Conservation (phyloP, 441 rosid species). For the Iberis amara region DNA sequence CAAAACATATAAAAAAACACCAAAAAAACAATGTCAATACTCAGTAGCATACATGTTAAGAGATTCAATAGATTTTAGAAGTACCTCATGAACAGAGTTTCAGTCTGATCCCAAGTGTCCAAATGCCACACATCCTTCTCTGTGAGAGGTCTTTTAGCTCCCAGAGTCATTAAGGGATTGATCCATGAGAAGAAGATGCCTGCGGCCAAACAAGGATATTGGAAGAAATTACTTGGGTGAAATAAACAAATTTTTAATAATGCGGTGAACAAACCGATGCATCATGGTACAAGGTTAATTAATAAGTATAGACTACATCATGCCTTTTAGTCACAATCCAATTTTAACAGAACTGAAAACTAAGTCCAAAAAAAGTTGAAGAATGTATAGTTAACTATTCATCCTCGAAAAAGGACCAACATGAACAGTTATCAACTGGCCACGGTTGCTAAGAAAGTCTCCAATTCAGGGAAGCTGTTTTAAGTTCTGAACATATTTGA, state of each 20-base stretch:
- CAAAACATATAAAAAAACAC: conserved; percentile 24
- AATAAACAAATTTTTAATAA: conserved; percentile 2
- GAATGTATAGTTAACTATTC: background rate
- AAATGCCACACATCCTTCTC: conserved; percentile 93
- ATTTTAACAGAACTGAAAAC: background rate
- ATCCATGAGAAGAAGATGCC: conserved; percentile 77
- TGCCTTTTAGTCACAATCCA: background rate
- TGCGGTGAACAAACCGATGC: conserved; percentile 1
- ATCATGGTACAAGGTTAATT: background rate
- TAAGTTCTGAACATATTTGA: background rate
- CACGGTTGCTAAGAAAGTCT: background rate
- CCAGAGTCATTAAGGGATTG: conserved; percentile 85
- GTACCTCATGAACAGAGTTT: conserved; percentile 64
- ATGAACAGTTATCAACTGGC: background rate
- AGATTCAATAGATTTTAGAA: conserved; percentile 7
- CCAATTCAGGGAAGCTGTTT: background rate
- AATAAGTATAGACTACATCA: background rate
- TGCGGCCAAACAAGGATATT: conserved; percentile 30
- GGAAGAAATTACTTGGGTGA: conserved; percentile 1
- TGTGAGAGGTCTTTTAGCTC: conserved; percentile 81
- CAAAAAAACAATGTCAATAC: background rate
- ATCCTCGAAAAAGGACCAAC: background rate
- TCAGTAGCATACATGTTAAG: conserved; percentile 19
- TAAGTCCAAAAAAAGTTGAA: background rate
- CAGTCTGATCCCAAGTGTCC: conserved; percentile 89